Conservation (phyloP, 108 stramenopile species). For the Licmophora abbreviata region DNA sequence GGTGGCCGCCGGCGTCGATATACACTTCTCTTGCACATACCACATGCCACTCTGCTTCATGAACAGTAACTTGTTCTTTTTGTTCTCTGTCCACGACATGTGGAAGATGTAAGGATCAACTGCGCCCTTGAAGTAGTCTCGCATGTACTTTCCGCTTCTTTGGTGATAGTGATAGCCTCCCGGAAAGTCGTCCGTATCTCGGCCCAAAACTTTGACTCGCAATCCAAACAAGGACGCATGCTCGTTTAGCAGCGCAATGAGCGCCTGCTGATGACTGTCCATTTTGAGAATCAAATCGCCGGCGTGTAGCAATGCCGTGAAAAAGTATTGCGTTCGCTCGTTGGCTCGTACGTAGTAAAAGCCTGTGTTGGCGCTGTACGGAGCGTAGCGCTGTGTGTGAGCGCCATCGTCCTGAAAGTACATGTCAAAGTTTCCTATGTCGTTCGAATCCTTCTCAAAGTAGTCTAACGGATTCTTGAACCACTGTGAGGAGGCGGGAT, state of each 20-base stretch:
- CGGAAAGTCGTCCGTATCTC: slow-evolving; percentile 56
- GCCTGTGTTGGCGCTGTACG: slow-evolving; percentile 44
- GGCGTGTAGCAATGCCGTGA: slow-evolving; percentile 38
- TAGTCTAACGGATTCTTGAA: slow-evolving; percentile 51
- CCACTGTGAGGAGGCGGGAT: too few relatives aligned
- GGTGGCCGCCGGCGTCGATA: slow-evolving; percentile 12
- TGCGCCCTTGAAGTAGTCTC: slow-evolving; percentile 3
- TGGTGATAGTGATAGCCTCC: slow-evolving; percentile 35
- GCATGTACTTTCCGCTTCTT: slow-evolving; percentile 14
- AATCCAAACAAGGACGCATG: slow-evolving; percentile 47
- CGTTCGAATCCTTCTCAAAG: slow-evolving; percentile 24
- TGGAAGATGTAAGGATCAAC: slow-evolving; percentile 22
- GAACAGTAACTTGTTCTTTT: slow-evolving; percentile 55
- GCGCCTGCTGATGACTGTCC: slow-evolving; percentile 54
- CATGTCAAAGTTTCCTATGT: slow-evolving; percentile 36
- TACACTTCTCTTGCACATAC: slow-evolving; percentile 48
- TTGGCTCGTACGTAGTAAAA: slow-evolving; percentile 67
- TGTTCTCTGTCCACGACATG: slow-evolving; percentile 66
- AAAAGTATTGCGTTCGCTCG: slow-evolving; percentile 32
- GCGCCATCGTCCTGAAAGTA: slow-evolving; percentile 88
- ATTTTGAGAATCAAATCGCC: slow-evolving; percentile 48
- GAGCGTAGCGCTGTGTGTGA: slow-evolving; percentile 40
- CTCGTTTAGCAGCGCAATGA: slow-evolving; percentile 43
- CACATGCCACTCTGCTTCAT: slow-evolving; percentile 70
- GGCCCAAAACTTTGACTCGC: slow-evolving; percentile 43